phyloP scores from a whole-genome alignment of 352 stramenopile genomes.

The Phytopythium aichiense region DNA sequence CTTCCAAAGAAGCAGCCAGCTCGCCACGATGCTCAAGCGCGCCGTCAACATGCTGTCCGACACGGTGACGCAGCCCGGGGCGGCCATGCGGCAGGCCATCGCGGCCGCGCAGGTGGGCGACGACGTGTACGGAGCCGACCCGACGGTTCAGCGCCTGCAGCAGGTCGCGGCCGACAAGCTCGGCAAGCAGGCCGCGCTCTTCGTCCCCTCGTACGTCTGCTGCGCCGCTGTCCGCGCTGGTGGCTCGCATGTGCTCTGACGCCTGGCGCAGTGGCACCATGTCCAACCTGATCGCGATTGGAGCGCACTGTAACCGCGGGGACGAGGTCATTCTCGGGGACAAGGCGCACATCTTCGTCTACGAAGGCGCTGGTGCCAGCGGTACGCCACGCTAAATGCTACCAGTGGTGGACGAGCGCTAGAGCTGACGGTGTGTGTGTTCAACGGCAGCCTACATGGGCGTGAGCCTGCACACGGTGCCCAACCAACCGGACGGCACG shows the following conservation, averaged over 20 bases:
- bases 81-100: conserved; percentile 90
- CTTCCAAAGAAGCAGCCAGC: no score
- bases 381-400: conserved; percentile 31
- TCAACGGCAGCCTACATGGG: conserved; percentile 74
- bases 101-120: conserved; percentile 71
- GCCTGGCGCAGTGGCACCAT: conserved; percentile 88
- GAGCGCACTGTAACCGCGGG: conserved; percentile 90
- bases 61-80: conserved; percentile 94
- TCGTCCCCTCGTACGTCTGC: conserved; percentile 89
- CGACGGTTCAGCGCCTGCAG: conserved; percentile 93
- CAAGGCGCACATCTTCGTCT: conserved; percentile 96
- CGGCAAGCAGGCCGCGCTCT: conserved; percentile 94
- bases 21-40: conserved; percentile 15
- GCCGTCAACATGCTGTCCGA: conserved; percentile 94
- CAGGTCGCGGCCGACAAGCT: conserved; percentile 89
- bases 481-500: conserved; percentile 82
- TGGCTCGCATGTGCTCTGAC: not conserved
- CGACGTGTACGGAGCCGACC: conserved; percentile 85
- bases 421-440: not conserved
- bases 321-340: conserved; percentile 95
- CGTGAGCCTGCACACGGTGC: conserved; percentile 87
- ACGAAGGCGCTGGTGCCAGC: conserved; percentile 91
- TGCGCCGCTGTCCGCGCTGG: conserved; percentile 1
- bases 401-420: not conserved
- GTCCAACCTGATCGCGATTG: conserved; percentile 95